Evolutionary conservation across 179 eudicot species (phyloP), one percentile per base, ranked within the genome.

Genomic region (Vitellaria paradoxa): DNA sequence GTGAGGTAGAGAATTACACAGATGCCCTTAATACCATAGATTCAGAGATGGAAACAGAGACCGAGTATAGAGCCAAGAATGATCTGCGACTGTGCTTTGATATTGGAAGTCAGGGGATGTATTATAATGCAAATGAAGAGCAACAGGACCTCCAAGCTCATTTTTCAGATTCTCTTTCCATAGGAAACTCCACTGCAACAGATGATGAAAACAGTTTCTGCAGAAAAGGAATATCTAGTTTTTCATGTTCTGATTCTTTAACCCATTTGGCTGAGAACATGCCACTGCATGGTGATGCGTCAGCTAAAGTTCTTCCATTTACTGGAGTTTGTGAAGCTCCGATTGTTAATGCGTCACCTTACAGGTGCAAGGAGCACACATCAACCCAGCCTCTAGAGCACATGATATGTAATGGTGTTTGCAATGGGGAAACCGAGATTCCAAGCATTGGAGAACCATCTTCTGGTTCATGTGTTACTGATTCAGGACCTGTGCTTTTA

Each of bases 11-110:
- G 68, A 87, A 85, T 85, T 96, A 88, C 68, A 82, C 89, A 84
- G 99, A 96, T 85, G 99, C 98, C 77, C 91, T 91, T 81, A 82
- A 96, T 57, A 88, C 86, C 42, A 92, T 93, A 79, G 99, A 91
- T 69, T 86, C 96, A 78, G 99, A 93, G 82, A 81, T 84, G 73
- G 99, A 93, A 68, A 89, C 92, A 61, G 98, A 93, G 71, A 81
- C 81, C 59, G 98, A 93, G 68, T 50, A 57, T 59, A 88, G 80
- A 75, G 62, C 76, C 68, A 94, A 83, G 81, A 69, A 74, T 72
- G 74, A 76, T 78, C 75, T 65, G 57, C 77, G 53, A 76, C 75
- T 65, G 57, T 76, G 53, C 50, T 80, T 74, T 77, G 69, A 81
- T 84, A 76, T 72, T 46, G 67, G 80, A 68, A 85, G 79, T 53